Base-by-base conservation (phyloP, 495 filamentous ascomycete genomes). In the Amphirosellinia nigrospora region DNA sequence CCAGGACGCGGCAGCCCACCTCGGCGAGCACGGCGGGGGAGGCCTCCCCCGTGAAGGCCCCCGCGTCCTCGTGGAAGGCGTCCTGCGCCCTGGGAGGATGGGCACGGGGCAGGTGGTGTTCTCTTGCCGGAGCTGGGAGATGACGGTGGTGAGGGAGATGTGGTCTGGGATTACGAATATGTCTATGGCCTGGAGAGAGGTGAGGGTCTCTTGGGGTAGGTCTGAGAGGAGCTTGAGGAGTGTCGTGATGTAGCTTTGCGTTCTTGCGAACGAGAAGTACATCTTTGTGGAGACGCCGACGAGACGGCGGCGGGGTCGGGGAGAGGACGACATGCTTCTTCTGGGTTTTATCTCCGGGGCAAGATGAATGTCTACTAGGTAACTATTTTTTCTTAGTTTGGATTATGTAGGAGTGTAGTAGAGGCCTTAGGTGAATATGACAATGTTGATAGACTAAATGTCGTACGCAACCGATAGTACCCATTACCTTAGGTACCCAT, bases 241-340 rank as follows among this genome's bases (percentile, higher is more conserved):
- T 66, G 82, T 80, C 52, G 81, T 75, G 69, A 91, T 81, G 82
- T 93, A 96, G 55, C 81, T 72, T 64, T 82, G 80, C 16, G 93
- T 94, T 65, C 82, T 82, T 23, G 86, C 79, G 26, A 89, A 86
- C 80, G 87, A 86, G 79, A 94, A 94, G 85, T 95, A 95, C 89
- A 94, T 92, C 77, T 96, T 95, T 28, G 92, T 86, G 64, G 89
- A 92, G 77, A 94, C 89, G 76, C 92, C 91, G 61, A 96, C 86
- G 63, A 94, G 84, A 68, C 87, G 91, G 70, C 87, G 83, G n/a
- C 86, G 87, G 21, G 88, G 81, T 52, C 83, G 79, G n/a, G 81
- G 56, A 13, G 71, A 55, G 50, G 74, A 61, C 34, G 75, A 55
- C 79, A 69, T 69, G 45, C 19, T 55, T 10, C 21, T 52, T 36